phyloP scores from a whole-genome alignment of 2,329 filamentous ascomycete species.

The Arthrinium phaeospermum region DNA sequence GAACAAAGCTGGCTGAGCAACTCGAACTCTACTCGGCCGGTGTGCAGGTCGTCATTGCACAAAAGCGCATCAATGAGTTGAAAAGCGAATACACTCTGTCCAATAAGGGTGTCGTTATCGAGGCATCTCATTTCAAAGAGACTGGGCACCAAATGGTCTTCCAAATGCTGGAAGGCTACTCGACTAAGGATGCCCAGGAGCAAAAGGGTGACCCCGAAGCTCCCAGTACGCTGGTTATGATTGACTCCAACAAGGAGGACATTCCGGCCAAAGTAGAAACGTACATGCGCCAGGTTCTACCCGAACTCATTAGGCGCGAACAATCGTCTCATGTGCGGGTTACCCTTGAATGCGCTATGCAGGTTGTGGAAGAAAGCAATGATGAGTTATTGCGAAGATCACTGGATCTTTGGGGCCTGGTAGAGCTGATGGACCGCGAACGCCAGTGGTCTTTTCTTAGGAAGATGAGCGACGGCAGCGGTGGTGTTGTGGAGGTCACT shows the following conservation, averaged over 20 bases:
- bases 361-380: constrained; percentile 52
- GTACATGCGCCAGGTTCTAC: constrained; percentile 65
- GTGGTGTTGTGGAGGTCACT: constrained; percentile 53
- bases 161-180: constrained; percentile 47
- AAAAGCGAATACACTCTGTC: constrained; percentile 57
- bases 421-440: constrained; percentile 70
- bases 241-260: constrained; percentile 67
- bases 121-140: constrained; percentile 65
- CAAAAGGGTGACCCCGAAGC: constrained; percentile 33
- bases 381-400: constrained; percentile 63
- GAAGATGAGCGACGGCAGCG: constrained; percentile 48
- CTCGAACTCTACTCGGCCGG: constrained; percentile 68
- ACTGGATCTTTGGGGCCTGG: constrained; percentile 68
- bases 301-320: constrained; percentile 63
- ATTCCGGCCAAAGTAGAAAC: constrained; percentile 63
- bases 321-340: constrained; percentile 65
- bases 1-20: constrained; percentile 66
- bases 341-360: constrained; percentile 57
- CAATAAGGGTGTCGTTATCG: constrained; percentile 56
- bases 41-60: constrained; percentile 66
- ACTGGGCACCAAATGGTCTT: constrained; percentile 50
- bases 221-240: constrained; percentile 52
- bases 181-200: constrained; percentile 38
- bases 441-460: constrained; percentile 64
- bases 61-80: constrained; percentile 61